A percentile compares a stretch with the other conserved stretches of the same genome.
Conservation (phyloP, 2,329 filamentous ascomycete species). For the Cordyceps cateniannulata region DNA sequence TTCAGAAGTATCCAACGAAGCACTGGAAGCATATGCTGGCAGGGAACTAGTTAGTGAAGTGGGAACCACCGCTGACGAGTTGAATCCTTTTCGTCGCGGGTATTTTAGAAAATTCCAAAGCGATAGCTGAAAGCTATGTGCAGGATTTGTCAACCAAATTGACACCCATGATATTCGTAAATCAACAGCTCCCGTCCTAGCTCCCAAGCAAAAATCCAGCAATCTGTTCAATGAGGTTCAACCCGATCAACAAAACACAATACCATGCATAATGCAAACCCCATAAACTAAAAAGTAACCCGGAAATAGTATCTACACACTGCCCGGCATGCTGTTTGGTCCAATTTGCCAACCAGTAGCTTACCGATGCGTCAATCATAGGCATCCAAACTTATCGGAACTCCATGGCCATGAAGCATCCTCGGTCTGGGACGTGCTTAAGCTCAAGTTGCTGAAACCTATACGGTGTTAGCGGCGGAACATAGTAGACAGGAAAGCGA, state of each 20-base stretch:
- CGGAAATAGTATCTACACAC: neutral
- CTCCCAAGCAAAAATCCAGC: slow-evolving; percentile 6
- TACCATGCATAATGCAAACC: slow-evolving; percentile 4
- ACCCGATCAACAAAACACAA: neutral
- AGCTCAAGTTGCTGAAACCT: slow-evolving; percentile 92
- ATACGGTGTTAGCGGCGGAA: slow-evolving; percentile 4
- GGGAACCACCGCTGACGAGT: slow-evolving; percentile 50
- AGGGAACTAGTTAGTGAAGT: slow-evolving; percentile 23
- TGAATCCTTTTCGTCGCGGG: slow-evolving; percentile 53
- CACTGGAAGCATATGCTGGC: slow-evolving; percentile 30
- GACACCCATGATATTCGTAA: slow-evolving; percentile 4
- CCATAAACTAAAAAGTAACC: neutral
- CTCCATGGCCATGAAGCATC: slow-evolving; percentile 81
- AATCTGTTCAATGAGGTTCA: neutral
- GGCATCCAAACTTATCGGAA: slow-evolving; percentile 44
- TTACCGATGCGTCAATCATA: neutral
- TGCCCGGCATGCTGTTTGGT: neutral
- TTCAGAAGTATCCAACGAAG: slow-evolving; percentile 40
- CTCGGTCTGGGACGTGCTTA: slow-evolving; percentile 77
- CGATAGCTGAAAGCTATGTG: slow-evolving; percentile 21
- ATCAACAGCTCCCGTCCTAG: slow-evolving; percentile 3
- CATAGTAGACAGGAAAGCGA: slow-evolving; percentile 18
- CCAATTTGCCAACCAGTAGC: neutral
- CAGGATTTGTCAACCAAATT: slow-evolving; percentile 3
- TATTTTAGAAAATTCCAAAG: slow-evolving; percentile 52